Base-by-base conservation (phyloP, 1,284 basidiomycete genomes). In the Heimioporus punctisporus region DNA sequence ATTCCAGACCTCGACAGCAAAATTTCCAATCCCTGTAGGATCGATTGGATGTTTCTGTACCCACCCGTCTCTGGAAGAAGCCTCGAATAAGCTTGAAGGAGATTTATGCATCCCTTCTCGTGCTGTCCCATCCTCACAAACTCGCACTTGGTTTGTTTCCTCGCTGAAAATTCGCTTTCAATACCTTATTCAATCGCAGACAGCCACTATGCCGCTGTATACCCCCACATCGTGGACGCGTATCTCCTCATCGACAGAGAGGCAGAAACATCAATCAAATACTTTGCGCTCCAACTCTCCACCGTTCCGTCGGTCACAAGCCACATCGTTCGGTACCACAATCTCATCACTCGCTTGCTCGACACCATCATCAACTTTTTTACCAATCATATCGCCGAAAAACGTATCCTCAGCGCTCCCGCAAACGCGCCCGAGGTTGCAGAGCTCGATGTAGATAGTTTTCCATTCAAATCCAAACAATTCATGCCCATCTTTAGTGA, bases 231-330 rank as follows among this genome's bases (percentile, higher is more conserved):
- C 48, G 90, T 95, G 62, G 93, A 97, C 64, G 85, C 92, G 6
- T 97, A 95, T 72, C 84, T 98, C 11, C 84, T 96, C 43, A 86
- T 92, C 24, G 96, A 98, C 64, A 83, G 95, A 25, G 95, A 98
- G 69, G 88, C 91, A 2, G 96, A 98, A 71, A 93, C 92, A 5
- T 92, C 93, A 19, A 92, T 97, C 73, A 93, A 95, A 66, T 94
- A 93, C 62, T 92, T 97, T 62, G 90, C 93, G 28, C 82, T 95
- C 19, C 92, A 96, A 64, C 80, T 97, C 31, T 95, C 97, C 74
- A 95, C 94, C 0, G 88, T 94, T 4, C 94, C 94, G 0, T 89
- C 89, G 1, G 85, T 95, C 49, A 90, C 92, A 1, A 79, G 82
- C 11, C 87, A 94, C 59, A 85, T 96, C 46, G 87, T 90, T 40